phyloP scores from a whole-genome alignment of 306 rosid genomes.

The Ochetophila trinervis region DNA sequence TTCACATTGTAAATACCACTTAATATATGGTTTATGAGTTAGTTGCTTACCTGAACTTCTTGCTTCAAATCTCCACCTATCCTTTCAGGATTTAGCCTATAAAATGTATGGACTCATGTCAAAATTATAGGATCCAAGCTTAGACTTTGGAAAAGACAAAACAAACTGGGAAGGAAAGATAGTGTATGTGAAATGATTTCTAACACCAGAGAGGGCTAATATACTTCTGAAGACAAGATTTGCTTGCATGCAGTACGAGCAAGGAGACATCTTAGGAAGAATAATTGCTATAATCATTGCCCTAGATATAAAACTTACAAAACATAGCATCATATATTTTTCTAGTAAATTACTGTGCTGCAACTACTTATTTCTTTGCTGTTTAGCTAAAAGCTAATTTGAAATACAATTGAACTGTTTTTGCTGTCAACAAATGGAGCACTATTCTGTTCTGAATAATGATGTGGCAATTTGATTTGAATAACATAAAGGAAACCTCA shows the following conservation, averaged over 20 bases:
- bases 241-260: not conserved
- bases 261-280: not conserved
- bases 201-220: not conserved
- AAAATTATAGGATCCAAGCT: conserved; percentile 2
- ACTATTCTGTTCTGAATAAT: not conserved
- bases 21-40: conserved; percentile 20
- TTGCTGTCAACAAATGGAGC: not conserved
- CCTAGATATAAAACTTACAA: not conserved
- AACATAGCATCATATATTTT: not conserved
- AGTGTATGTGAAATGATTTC: not conserved
- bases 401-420: not conserved
- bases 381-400: not conserved
- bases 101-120: conserved; percentile 4
- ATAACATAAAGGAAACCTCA: conserved; percentile 11
- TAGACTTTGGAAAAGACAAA: not conserved
- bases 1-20: conserved; percentile 17
- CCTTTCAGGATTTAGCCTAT: conserved; percentile 94
- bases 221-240: not conserved
- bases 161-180: not conserved
- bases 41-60: conserved; percentile 80
- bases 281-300: not conserved
- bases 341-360: not conserved
- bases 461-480: not conserved
- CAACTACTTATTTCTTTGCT: conserved; percentile 4
- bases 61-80: conserved; percentile 96